Base-by-base conservation (phyloP, 2,329 filamentous ascomycete species). In the Coniochaeta pulveracea region DNA sequence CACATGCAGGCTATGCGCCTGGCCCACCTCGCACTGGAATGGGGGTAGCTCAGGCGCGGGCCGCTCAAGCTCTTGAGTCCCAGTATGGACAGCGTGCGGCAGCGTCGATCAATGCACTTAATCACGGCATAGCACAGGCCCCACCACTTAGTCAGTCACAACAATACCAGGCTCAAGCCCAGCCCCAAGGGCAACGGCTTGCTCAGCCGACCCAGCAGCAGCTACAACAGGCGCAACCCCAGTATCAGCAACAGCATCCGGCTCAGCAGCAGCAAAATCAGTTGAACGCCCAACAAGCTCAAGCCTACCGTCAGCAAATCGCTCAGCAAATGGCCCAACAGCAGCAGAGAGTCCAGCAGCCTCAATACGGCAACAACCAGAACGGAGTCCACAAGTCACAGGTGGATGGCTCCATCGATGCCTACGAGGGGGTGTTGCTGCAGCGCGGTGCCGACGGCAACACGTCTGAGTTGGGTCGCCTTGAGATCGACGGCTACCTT, bases 331-430 rank as follows among this genome's bases (percentile, higher is more conserved):
- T 50, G 35, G 52, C 51, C 26, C 51, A 44, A 31, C 44, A 46
- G 30, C 45, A 51, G 34, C 47, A 38, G 29, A 48, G 43, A 34
- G 37, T 37, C 30, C 53, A 55, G 34, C 50, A 53, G 31, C 38
- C 49, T 26, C 48, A 56, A 26, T 52, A 44, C 37, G 52, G 58
- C 36, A 69, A 63, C 50, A 60, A 51, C 41, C 66, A 48, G 40
- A 53, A 53, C 34, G 47, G 58, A 28, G 55, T 60, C 6, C 45
- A 51, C 7, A 44, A 52, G 17, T 58, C 76, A 16, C 83, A 95
- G 54, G 80, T 80, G 10, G 89, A 96, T 50, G 89, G 88, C 33
- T 61, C 81, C 19, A 64, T 56, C 30, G 80, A 77, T 40, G 56
- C 73, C 26, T 71, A 72, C 23, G 58, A 69, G 37, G 72, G 69